phyloP scores from a whole-genome alignment of 2,329 filamentous ascomycete species.

The Daldinia sp. region DNA sequence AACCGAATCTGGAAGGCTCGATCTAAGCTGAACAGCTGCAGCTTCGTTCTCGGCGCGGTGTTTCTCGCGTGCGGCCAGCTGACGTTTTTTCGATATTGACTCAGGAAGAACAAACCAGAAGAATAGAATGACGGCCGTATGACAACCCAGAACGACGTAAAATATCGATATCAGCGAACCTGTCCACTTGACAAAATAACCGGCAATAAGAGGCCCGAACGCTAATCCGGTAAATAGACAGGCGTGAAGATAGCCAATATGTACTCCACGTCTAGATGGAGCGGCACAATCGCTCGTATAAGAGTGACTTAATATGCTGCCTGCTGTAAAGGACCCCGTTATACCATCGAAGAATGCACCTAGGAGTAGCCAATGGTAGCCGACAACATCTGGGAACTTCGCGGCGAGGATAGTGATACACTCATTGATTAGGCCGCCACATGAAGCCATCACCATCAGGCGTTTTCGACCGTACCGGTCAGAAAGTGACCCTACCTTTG shows the following conservation, averaged over 20 bases:
- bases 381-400: conserved; percentile 76
- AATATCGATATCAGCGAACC: conserved; percentile 85
- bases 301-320: conserved; percentile 80
- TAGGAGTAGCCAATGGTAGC: conserved; percentile 83
- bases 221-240: conserved; percentile 92
- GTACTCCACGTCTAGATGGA: conserved; percentile 81
- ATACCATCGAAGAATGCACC: conserved; percentile 85
- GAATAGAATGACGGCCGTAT: conserved; percentile 79
- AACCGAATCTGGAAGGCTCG: conserved; percentile 40
- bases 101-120: conserved; percentile 82
- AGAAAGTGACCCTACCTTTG: conserved; percentile 85
- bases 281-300: conserved; percentile 92
- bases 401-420: conserved; percentile 82
- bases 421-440: conserved; percentile 81
- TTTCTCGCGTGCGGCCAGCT: conserved; percentile 77
- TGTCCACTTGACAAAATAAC: conserved; percentile 81
- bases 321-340: conserved; percentile 88
- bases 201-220: conserved; percentile 83
- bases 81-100: conserved; percentile 80
- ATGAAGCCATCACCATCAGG: conserved; percentile 78
- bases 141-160: conserved; percentile 80
- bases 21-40: conserved; percentile 50
- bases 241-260: conserved; percentile 91
- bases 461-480: conserved; percentile 86
- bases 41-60: conserved; percentile 62